Conservation (phyloP, 257 asterid genomes). For the Nicotiana benthamiana region DNA sequence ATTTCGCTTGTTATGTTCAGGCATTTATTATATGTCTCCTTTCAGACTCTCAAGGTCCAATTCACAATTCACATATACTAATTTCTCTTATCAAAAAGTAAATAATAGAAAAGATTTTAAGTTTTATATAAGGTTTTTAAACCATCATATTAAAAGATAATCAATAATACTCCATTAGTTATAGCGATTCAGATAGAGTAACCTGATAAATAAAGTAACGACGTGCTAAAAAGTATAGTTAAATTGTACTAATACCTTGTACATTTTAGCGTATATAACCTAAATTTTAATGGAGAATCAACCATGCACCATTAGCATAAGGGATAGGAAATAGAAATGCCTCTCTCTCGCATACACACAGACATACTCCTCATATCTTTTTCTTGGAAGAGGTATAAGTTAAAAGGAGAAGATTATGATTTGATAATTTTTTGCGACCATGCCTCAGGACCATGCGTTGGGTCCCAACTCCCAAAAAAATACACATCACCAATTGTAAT, state of each 20-base stretch:
- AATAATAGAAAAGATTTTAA: not conserved
- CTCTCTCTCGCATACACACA: not conserved
- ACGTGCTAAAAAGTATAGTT: no score
- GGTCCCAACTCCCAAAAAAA: conserved; percentile 8
- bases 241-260: no score
- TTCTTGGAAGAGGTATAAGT: not conserved
- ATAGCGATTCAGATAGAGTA: no score
- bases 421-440: not conserved
- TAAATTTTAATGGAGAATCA: no score
- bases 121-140: no score
- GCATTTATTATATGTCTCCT: not conserved
- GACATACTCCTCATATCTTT: not conserved
- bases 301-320: not conserved
- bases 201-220: no score
- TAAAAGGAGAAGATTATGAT: not conserved
- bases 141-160: no score
- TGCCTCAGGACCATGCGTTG: conserved; percentile 7
- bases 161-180: no score
- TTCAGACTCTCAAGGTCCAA: not conserved
- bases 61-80: not conserved
- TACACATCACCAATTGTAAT: not conserved
- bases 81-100: not conserved
- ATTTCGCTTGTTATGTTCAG: conserved; percentile 2
- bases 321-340: not conserved
- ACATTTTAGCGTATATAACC: no score